These are phyloP conservation scores for Leccinum pellstonianum DNA, from an alignment of 768 basidiomycete species.

Conservation along the genomic window DNA sequence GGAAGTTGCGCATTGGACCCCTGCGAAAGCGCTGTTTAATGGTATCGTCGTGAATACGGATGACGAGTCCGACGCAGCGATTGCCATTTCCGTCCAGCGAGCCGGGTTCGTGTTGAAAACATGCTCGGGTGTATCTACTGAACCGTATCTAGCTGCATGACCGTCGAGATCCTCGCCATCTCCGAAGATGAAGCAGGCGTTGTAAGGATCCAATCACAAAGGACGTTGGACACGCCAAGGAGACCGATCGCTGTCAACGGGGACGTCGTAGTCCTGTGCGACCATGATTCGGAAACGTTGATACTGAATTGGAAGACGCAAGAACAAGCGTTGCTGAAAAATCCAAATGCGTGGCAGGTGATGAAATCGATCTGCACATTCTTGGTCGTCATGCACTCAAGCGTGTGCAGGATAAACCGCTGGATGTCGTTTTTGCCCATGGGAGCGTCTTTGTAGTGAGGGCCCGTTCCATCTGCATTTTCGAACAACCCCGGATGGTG, in stretches of 20 bases:
- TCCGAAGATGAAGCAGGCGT: slow-evolving; percentile 2
- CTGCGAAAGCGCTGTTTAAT: slow-evolving; percentile 50
- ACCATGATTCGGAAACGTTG: slow-evolving; percentile 48
- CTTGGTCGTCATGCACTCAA: slow-evolving; percentile 10
- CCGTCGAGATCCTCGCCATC: slow-evolving; percentile 32
- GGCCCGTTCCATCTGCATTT: slow-evolving; percentile 57
- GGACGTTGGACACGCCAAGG: slow-evolving; percentile 39
- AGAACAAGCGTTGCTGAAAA: slow-evolving; percentile 46
- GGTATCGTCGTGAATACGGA: slow-evolving; percentile 52
- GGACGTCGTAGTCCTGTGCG: slow-evolving; percentile 52
- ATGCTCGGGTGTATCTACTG: slow-evolving; percentile 5
- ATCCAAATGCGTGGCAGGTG: slow-evolving; percentile 35
- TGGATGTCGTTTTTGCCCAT: slow-evolving; percentile 50
- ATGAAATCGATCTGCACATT: slow-evolving; percentile 9
- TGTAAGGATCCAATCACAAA: slow-evolving; percentile 32
- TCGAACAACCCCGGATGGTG: slow-evolving; percentile 44
- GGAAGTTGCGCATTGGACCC: slow-evolving; percentile 49
- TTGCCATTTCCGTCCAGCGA: slow-evolving; percentile 51
- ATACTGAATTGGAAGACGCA: slow-evolving; percentile 55
- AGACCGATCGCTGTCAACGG: slow-evolving; percentile 51
- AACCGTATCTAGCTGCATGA: slow-evolving; percentile 19
- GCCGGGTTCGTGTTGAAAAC: slow-evolving; percentile 41
- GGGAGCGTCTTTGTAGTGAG: slow-evolving; percentile 55
- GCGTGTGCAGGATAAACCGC: slow-evolving; percentile 43
- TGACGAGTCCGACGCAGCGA: slow-evolving; percentile 40